These are phyloP conservation scores for Exophiala sideris DNA, from an alignment of 2,329 filamentous ascomycete genomes.

Conservation along the genomic window DNA sequence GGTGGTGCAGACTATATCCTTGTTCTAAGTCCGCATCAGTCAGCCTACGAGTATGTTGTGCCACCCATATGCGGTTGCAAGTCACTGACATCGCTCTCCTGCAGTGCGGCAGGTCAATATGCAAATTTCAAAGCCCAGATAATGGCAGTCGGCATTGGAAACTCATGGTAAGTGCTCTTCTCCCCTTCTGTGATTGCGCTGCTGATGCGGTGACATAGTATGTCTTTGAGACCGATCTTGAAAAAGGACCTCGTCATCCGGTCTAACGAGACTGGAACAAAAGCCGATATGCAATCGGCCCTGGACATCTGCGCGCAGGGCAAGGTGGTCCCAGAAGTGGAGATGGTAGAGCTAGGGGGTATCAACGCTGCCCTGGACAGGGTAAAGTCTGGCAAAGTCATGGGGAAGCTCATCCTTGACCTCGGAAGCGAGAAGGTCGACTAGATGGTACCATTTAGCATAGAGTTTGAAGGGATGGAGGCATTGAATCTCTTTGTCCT, in stretches of 20 bases:
- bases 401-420: slow-evolving; percentile 8
- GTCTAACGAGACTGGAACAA: slow-evolving; percentile 10
- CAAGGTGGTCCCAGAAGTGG: slow-evolving; percentile 7
- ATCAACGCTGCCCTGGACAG: slow-evolving; percentile 9
- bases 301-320: slow-evolving; percentile 2
- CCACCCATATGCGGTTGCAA: background rate
- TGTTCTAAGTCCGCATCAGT: slow-evolving; percentile 12
- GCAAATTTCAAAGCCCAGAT: slow-evolving; percentile 11
- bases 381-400: slow-evolving; percentile 4
- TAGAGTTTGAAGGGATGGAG: too few relatives aligned
- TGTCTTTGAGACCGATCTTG: slow-evolving; percentile 7
- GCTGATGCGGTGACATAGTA: background rate
- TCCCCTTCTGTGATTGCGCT: background rate
- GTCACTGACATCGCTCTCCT: too few relatives aligned
- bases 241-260: slow-evolving; percentile 5
- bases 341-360: slow-evolving; percentile 1
- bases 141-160: slow-evolving; percentile 13
- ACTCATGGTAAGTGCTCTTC: slow-evolving; percentile 4
- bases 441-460: background rate
- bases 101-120: slow-evolving; percentile 11
- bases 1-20: slow-evolving; percentile 12
- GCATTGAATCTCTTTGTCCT: too few relatives aligned
- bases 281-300: slow-evolving; percentile 4
- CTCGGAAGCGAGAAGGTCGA: background rate
- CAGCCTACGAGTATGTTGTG: slow-evolving; percentile 9